These are phyloP conservation scores for Myxozyma melibiosi DNA, from an alignment of 805 yeast genomes.

Conservation along the genomic window DNA sequence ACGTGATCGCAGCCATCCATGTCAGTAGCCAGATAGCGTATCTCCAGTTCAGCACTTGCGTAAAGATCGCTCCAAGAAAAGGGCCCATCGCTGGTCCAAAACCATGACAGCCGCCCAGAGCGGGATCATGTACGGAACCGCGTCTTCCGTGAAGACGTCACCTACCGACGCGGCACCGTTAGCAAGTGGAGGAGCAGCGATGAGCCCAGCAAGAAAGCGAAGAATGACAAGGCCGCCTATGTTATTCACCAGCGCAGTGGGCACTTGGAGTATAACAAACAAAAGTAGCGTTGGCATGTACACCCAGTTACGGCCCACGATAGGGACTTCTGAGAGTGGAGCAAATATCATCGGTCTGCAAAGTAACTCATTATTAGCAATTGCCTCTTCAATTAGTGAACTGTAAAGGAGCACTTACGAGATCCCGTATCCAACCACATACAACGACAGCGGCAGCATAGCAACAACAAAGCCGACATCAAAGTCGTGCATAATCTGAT, in stretches of 20 bases:
- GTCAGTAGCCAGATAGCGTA: conserved; percentile 38
- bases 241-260: conserved; percentile 53
- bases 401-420: background rate
- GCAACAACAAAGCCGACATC: conserved; percentile 50
- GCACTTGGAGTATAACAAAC: conserved; percentile 56
- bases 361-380: too few species aligned
- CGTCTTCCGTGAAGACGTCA: background rate
- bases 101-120: conserved; percentile 55
- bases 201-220: conserved; percentile 58
- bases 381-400: background rate
- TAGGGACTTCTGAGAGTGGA: conserved; percentile 60
- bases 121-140: conserved; percentile 46
- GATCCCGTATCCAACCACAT: conserved; percentile 61
- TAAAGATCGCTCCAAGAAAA: conserved; percentile 54
- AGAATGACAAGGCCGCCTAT: conserved; percentile 54
- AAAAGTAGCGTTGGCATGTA: conserved; percentile 52
- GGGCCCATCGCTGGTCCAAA: conserved; percentile 62
- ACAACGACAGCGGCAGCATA: conserved; percentile 55
- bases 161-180: conserved; percentile 47
- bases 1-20: conserved; percentile 45
- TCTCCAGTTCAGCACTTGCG: conserved; percentile 52
- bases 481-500: conserved; percentile 50
- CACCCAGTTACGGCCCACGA: conserved; percentile 55
- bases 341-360: conserved; percentile 59
- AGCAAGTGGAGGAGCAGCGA: conserved; percentile 59